Evolutionary conservation across 371 early-diverging fungal species (phyloP), one percentile per base, ranked within the genome.

Genomic region (Chytridium lagenaria): DNA sequence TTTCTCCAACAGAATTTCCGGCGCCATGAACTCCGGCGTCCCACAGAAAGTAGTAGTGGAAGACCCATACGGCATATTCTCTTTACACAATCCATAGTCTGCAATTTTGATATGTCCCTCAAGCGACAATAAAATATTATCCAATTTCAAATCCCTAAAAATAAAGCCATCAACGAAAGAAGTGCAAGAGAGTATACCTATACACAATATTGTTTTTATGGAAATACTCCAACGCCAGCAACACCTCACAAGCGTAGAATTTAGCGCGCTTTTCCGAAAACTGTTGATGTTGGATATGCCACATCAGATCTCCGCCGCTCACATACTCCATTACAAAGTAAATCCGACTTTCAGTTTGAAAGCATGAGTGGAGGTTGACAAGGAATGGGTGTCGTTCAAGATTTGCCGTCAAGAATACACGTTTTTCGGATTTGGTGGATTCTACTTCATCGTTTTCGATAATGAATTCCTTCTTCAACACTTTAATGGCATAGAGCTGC

Each of bases 21-120:
- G 99, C 1, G 99, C 99, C 95, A 99, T 97, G 79, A 96, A 99
- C 83, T 99, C 99, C 19, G 99, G 99, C 23, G 99, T 99, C 44
- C 99, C 99, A 82, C 98, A 98, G 81, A 99, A 95, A 0, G 98
- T 98, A 77, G 89, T 85, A 38, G 99, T 98, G 12, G 90, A 90
- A 52, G 92, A 84, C 23, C 94, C 92, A 69, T 90, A 89, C 66
- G 88, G 83, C 93, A 99, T 96, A 74, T 92, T 90, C 77, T 95
- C 93, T 87, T 99, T 95, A 88, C 98, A 98, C 67, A 99, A 87
- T 34, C 99, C 99, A 85, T 97, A 99, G 82, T 99, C 99, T 23
- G 98, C 96, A 63, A 99, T 87, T 86, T 98, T 98, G 80, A 99
- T 92, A 80, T 99, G 99, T 0, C 99, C 99, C 73, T 94, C 92